A percentile compares a stretch with the other conserved stretches of the same genome.
These are phyloP conservation scores for Erodium texanum DNA, from an alignment of 441 rosid genomes.

Conservation along the genomic window DNA sequence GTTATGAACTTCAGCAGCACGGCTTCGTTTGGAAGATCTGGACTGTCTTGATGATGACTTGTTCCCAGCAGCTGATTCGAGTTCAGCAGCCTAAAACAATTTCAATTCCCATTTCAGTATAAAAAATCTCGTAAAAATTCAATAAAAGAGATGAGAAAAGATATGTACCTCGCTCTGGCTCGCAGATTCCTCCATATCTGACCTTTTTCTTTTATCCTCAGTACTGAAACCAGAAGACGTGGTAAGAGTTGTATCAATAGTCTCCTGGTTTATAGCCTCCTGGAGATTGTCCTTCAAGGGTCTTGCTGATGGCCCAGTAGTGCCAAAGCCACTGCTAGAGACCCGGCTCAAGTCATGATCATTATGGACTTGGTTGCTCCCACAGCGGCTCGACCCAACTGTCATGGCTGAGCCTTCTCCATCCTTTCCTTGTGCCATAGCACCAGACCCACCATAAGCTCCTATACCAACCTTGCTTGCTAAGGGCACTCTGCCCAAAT, in stretches of 20 bases:
- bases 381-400: constrained; percentile 50
- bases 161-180: constrained; percentile 50
- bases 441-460: no score
- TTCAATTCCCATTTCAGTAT: background rate
- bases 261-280: constrained; percentile 23
- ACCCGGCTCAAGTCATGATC: constrained; percentile 34
- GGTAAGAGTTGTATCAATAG: constrained; percentile 31
- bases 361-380: constrained; percentile 42
- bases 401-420: constrained; percentile 42
- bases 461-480: constrained; percentile 13
- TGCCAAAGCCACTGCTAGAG: constrained; percentile 28
- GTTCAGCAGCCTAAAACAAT: constrained; percentile 36
- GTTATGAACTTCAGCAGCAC: constrained; percentile 76
- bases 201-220: constrained; percentile 48
- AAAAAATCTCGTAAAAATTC: background rate
- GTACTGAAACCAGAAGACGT: constrained; percentile 40
- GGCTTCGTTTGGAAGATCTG: constrained; percentile 49
- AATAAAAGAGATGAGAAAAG: background rate
- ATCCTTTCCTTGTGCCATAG: constrained; percentile 7
- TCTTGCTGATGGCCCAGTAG: constrained; percentile 25
- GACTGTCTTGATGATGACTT: constrained; percentile 33
- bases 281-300: constrained; percentile 24
- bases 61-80: constrained; percentile 28
- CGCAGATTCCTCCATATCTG: constrained; percentile 39
- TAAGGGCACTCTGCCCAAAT: background rate